A percentile compares a stretch with the other conserved stretches of the same genome.
Evolutionary conservation across 148 eudicot genomes (phyloP).

Genomic region (Chenopodium suecicum): DNA sequence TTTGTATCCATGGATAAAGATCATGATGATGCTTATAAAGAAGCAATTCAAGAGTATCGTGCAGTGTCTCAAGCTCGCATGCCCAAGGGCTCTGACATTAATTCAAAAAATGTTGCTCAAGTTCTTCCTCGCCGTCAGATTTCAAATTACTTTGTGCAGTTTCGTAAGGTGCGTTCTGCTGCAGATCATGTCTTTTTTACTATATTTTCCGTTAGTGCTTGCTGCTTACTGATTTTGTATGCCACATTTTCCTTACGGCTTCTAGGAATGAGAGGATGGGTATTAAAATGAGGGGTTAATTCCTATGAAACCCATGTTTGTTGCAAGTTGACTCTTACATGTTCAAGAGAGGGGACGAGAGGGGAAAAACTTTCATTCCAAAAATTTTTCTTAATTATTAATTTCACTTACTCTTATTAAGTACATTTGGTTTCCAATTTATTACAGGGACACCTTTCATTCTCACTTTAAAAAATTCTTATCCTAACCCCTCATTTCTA

Average conservation of each 20-base stretch:
- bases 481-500: not conserved
- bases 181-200: conserved; percentile 8
- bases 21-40: conserved; percentile 78
- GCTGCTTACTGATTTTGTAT: not conserved
- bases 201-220: not conserved
- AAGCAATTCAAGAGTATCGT: conserved; percentile 85
- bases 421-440: too few species aligned
- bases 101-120: conserved; percentile 30
- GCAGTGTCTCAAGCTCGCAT: conserved; percentile 58
- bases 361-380: not conserved
- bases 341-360: not conserved
- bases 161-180: conserved; percentile 69
- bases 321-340: not conserved
- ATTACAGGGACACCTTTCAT: not conserved
- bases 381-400: too few species aligned
- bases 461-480: not conserved
- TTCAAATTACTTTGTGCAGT: conserved; percentile 90
- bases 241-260: not conserved
- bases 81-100: conserved; percentile 42
- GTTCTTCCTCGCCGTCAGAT: conserved; percentile 86
- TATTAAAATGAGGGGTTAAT: not conserved
- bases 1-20: conserved; percentile 68
- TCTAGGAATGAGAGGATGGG: not conserved
- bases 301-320: not conserved
- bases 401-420: too few species aligned